These are phyloP conservation scores for Daucus carota DNA, from an alignment of 129 eudicot species.

Conservation along the genomic window DNA sequence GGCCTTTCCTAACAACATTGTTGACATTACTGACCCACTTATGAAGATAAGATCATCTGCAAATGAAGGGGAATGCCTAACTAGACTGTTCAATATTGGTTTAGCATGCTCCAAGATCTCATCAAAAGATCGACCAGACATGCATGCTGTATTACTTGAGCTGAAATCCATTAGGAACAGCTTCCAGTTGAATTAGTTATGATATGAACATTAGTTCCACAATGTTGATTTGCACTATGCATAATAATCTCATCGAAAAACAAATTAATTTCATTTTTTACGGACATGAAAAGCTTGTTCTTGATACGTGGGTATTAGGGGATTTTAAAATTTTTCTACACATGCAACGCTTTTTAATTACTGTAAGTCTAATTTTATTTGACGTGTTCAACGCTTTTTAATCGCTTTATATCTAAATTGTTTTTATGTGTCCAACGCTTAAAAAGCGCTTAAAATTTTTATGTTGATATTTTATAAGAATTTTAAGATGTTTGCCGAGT, in stretches of 20 bases:
- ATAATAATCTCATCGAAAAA: not conserved
- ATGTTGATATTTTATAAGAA: too few species aligned
- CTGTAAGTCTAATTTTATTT: too few species aligned
- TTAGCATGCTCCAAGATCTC: constrained; percentile 1
- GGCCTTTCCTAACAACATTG: not conserved
- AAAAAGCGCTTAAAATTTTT: too few species aligned
- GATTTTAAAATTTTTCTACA: too few species aligned
- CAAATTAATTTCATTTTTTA: not conserved
- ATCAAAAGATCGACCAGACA: constrained; percentile 1
- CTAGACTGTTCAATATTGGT: constrained; percentile 4
- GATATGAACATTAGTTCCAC: not conserved
- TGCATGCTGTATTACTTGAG: not conserved
- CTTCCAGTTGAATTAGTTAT: not conserved
- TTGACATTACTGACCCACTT: not conserved
- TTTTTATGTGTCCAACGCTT: too few species aligned
- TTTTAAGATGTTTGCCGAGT: too few species aligned
- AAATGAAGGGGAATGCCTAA: constrained; percentile 1
- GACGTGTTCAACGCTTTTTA: too few species aligned
- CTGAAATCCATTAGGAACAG: not conserved
- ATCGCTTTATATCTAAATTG: too few species aligned
- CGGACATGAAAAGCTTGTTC: not conserved
- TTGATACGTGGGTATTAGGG: too few species aligned
- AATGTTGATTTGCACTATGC: not conserved
- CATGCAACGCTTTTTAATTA: too few species aligned
- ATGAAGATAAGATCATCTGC: not conserved